These are phyloP conservation scores for Castanea sativa DNA, from an alignment of 306 rosid species.

Conservation along the genomic window DNA sequence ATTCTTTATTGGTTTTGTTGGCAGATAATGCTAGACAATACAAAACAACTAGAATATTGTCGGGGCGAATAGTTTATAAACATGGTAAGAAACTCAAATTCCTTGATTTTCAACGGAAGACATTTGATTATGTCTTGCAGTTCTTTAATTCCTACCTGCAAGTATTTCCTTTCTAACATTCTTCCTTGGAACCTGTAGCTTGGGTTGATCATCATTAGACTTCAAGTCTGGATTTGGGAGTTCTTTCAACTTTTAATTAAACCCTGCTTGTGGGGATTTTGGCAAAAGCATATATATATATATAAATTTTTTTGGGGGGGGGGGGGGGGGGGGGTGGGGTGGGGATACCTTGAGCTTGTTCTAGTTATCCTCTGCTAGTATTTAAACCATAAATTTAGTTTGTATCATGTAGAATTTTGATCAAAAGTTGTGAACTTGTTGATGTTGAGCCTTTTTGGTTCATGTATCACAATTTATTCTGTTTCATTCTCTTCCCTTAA, in stretches of 20 bases:
- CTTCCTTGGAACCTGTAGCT: neutral
- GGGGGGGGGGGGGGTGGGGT: too few relatives aligned
- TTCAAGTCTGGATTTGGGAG: neutral
- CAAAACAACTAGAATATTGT: slow-evolving; percentile 68
- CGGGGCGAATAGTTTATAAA: slow-evolving; percentile 44
- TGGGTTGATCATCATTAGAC: neutral
- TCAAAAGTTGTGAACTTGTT: too few relatives aligned
- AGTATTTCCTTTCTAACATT: neutral
- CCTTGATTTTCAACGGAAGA: neutral
- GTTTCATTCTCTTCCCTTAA: neutral
- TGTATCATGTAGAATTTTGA: too few relatives aligned
- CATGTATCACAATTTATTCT: neutral
- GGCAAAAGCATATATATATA: neutral
- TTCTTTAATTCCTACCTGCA: neutral
- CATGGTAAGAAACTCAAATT: slow-evolving; percentile 13
- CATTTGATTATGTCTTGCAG: neutral
- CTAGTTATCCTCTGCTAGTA: neutral
- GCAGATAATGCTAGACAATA: slow-evolving; percentile 10
- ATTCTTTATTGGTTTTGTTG: neutral
- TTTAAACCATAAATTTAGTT: neutral
- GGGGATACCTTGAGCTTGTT: neutral
- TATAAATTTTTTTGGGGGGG: too few relatives aligned
- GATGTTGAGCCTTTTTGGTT: neutral
- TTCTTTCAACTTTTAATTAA: neutral
- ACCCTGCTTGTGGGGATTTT: neutral